Conservation (phyloP, 805 yeast species). For the Torulaspora indica region DNA sequence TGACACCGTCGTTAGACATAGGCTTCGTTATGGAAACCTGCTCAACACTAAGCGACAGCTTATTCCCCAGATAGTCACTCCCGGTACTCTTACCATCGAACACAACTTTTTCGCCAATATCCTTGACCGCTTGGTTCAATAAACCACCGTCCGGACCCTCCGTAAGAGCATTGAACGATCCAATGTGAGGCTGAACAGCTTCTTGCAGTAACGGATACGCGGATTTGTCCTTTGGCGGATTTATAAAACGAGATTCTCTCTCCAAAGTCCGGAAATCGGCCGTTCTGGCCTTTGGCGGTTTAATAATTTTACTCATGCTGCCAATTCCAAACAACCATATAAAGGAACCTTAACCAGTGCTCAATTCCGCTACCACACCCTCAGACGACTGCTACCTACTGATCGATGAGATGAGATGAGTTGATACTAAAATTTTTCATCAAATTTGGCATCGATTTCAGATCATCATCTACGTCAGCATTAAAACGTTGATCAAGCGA, state of each 20-base stretch:
- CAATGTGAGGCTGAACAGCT: slow-evolving; percentile 92
- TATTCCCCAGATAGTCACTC: slow-evolving; percentile 71
- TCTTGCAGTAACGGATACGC: slow-evolving; percentile 78
- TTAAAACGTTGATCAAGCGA: not conserved
- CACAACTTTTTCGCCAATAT: slow-evolving; percentile 79
- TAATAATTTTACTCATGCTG: slow-evolving; percentile 33
- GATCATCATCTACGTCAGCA: not conserved
- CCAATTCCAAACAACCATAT: slow-evolving; percentile 2
- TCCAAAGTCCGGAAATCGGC: slow-evolving; percentile 66
- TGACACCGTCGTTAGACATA: slow-evolving; percentile 47
- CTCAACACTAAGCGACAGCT: slow-evolving; percentile 77
- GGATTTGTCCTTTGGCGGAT: slow-evolving; percentile 84
- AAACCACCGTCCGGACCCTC: slow-evolving; percentile 85
- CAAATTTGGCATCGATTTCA: not conserved
- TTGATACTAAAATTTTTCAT: slow-evolving; percentile 8
- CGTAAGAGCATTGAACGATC: slow-evolving; percentile 91
- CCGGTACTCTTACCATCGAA: slow-evolving; percentile 56
- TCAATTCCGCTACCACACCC: not conserved
- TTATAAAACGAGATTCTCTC: slow-evolving; percentile 75
- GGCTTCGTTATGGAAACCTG: slow-evolving; percentile 86
- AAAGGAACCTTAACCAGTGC: not conserved
- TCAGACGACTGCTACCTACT: not conserved
- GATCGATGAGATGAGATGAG: slow-evolving; percentile 21
- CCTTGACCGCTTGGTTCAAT: slow-evolving; percentile 77
- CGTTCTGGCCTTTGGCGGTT: slow-evolving; percentile 36